Conservation (phyloP, 805 yeast species). For the Candida broadrunensis region DNA sequence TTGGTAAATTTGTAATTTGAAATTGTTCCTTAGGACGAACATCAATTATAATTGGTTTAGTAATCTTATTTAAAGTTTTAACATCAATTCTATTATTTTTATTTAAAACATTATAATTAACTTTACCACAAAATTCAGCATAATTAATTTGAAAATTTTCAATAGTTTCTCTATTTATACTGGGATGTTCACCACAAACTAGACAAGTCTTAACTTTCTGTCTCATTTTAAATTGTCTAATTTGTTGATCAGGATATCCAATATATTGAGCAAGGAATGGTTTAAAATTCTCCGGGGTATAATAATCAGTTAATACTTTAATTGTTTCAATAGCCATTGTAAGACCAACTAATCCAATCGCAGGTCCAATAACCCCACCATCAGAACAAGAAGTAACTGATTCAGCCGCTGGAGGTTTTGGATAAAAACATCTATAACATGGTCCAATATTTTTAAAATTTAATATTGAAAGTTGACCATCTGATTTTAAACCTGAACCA, state of each 20-base stretch:
- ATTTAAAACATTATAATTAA: slow-evolving; percentile 44
- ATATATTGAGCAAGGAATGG: slow-evolving; percentile 71
- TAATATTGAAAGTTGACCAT: slow-evolving; percentile 82
- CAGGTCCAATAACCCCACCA: slow-evolving; percentile 93
- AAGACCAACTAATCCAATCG: slow-evolving; percentile 88
- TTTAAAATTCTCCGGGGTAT: slow-evolving; percentile 47
- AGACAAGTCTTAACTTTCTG: slow-evolving; percentile 56
- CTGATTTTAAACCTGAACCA: slow-evolving; percentile 88
- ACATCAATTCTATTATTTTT: slow-evolving; percentile 45
- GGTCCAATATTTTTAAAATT: slow-evolving; percentile 72
- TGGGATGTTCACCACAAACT: slow-evolving; percentile 58
- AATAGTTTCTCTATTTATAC: slow-evolving; percentile 47
- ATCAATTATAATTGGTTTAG: slow-evolving; percentile 51
- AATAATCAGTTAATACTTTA: slow-evolving; percentile 62
- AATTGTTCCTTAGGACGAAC: slow-evolving; percentile 82
- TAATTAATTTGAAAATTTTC: slow-evolving; percentile 55
- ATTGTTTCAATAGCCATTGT: slow-evolving; percentile 88
- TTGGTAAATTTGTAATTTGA: slow-evolving; percentile 57
- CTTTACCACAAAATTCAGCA: slow-evolving; percentile 69
- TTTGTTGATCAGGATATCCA: slow-evolving; percentile 62
- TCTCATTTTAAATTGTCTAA: slow-evolving; percentile 80
- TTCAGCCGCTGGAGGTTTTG: slow-evolving; percentile 83
- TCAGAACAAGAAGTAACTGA: slow-evolving; percentile 83
- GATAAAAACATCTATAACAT: slow-evolving; percentile 92
- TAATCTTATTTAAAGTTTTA: slow-evolving; percentile 28